A percentile compares a stretch with the other conserved stretches of the same genome.
Conservation (phyloP, 306 rosid species). For the Carpinus viminea region DNA sequence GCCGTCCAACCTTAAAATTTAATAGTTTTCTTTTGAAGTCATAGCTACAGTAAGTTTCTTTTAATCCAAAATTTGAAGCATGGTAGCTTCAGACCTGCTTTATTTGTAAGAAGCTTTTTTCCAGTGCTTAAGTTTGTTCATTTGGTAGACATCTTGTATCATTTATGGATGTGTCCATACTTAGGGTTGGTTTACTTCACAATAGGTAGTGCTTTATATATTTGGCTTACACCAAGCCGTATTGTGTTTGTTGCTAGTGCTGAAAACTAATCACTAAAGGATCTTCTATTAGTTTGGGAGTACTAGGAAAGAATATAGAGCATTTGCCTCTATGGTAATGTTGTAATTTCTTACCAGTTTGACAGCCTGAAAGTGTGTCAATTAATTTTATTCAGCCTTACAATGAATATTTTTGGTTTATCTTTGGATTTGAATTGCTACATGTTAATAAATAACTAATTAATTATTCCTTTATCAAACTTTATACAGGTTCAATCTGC, state of each 20-base stretch:
- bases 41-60: no score
- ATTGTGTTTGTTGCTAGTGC: not conserved
- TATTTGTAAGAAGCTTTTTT: no score
- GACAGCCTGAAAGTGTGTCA: no score
- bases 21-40: no score
- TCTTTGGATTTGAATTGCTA: not conserved
- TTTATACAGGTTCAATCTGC: constrained; percentile 70
- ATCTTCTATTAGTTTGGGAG: not conserved
- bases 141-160: not conserved
- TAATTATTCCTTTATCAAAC: not conserved
- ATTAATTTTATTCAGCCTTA: not conserved
- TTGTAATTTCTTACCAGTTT: no score
- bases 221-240: no score
- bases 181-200: no score
- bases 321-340: not conserved
- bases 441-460: not conserved
- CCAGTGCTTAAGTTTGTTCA: not conserved
- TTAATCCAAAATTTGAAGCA: not conserved
- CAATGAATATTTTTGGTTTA: not conserved
- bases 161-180: not conserved
- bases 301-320: not conserved
- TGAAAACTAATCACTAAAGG: not conserved
- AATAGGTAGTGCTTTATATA: no score
- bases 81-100: not conserved
- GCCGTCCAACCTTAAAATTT: no score